Evolutionary conservation across 441 rosid genomes (phyloP).

Genomic region (Francoa sonchifolia): DNA sequence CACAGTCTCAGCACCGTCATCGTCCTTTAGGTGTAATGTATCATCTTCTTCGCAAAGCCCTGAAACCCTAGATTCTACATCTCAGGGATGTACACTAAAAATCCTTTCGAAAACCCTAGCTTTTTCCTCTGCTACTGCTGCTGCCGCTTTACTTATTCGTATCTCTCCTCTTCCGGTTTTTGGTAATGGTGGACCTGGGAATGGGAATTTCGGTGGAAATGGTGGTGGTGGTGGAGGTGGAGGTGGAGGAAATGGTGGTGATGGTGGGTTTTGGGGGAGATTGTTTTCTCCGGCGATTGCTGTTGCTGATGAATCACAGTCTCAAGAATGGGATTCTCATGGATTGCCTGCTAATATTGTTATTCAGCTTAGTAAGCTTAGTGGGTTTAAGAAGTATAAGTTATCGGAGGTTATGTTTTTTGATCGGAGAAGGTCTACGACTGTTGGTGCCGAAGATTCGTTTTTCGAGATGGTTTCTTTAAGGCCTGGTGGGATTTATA

Average conservation of each 20-base stretch:
- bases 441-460: constrained; percentile 73
- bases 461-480: constrained; percentile 94
- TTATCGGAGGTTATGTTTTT: constrained; percentile 67
- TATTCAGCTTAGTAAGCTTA: constrained; percentile 67
- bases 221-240: constrained; percentile 27
- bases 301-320: constrained; percentile 42
- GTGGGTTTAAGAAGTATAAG: constrained; percentile 72
- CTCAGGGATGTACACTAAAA: constrained; percentile 9
- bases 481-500: constrained; percentile 72
- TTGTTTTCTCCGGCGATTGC: constrained; percentile 45
- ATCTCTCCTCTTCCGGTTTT: constrained; percentile 20
- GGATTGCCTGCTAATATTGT: constrained; percentile 79
- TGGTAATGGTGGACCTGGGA: constrained; percentile 2
- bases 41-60: constrained; percentile 30
- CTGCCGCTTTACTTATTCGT: constrained; percentile 12
- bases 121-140: constrained; percentile 32
- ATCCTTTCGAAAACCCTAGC: constrained; percentile 28
- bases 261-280: constrained; percentile 41
- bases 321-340: constrained; percentile 75
- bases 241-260: constrained; percentile 14
- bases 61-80: constrained; percentile 11
- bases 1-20: too few species aligned
- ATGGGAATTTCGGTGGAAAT: constrained; percentile 1
- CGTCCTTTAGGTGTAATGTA: too few species aligned
- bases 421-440: constrained; percentile 42